Conservation (phyloP, 192 early-diverging fungal species). For the Umbelopsis sp. region DNA sequence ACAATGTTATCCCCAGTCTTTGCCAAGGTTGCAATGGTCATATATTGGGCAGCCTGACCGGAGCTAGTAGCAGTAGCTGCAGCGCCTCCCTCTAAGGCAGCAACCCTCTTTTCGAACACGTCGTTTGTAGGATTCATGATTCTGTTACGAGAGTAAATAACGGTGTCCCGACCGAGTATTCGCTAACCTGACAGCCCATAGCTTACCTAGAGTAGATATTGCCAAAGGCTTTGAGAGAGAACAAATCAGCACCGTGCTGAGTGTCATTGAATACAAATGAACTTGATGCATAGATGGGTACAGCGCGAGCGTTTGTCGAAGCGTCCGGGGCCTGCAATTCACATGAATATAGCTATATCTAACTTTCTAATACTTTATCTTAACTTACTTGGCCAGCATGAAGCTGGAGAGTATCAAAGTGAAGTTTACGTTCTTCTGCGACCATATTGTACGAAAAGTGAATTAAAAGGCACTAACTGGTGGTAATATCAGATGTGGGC, state of each 20-base stretch:
- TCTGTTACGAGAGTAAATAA: constrained; percentile 19
- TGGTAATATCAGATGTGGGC: not conserved
- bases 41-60: constrained; percentile 84
- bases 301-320: constrained; percentile 78
- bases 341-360: not conserved
- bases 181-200: not conserved
- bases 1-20: constrained; percentile 89
- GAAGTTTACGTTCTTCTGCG: constrained; percentile 42
- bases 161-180: not conserved
- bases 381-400: constrained; percentile 71
- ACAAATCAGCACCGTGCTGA: constrained; percentile 81
- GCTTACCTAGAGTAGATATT: constrained; percentile 85
- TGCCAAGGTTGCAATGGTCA: constrained; percentile 78
- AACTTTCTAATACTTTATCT: constrained; percentile 19
- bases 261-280: constrained; percentile 84
- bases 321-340: constrained; percentile 42
- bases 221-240: constrained; percentile 72
- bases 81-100: constrained; percentile 87
- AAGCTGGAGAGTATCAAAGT: constrained; percentile 91
- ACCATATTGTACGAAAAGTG: not conserved
- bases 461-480: not conserved
- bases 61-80: constrained; percentile 64
- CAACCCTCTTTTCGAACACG: constrained; percentile 91
- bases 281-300: constrained; percentile 90
- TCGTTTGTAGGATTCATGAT: constrained; percentile 82